A percentile compares a stretch with the other conserved stretches of the same genome.
These are phyloP conservation scores for Saccharomyces hybrid DNA, from an alignment of 1,139 yeast species.

Conservation along the genomic window DNA sequence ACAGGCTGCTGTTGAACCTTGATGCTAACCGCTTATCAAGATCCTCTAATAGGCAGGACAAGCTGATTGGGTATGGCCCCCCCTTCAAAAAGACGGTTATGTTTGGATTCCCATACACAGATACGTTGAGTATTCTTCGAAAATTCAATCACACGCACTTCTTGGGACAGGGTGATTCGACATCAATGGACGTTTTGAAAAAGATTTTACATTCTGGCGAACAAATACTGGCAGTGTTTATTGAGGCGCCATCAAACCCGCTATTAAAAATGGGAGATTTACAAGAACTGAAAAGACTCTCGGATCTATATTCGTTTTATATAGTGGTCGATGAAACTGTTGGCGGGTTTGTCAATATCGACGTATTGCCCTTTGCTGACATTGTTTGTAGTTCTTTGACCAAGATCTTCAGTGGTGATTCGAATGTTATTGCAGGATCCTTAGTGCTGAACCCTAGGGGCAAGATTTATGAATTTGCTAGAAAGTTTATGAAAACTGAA, in stretches of 20 bases:
- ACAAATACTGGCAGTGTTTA: slow-evolving; percentile 58
- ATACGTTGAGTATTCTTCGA: slow-evolving; percentile 73
- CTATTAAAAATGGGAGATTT: slow-evolving; percentile 77
- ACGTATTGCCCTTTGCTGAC: slow-evolving; percentile 76
- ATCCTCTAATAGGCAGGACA: slow-evolving; percentile 6
- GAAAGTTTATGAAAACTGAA: slow-evolving; percentile 43
- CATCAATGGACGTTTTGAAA: slow-evolving; percentile 61
- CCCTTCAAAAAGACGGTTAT: slow-evolving; percentile 65
- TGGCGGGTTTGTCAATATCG: slow-evolving; percentile 81
- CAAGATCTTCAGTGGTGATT: slow-evolving; percentile 88
- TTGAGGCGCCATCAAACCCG: slow-evolving; percentile 95
- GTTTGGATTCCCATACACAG: slow-evolving; percentile 93
- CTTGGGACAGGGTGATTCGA: slow-evolving; percentile 75
- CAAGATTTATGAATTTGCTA: slow-evolving; percentile 44
- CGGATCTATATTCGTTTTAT: slow-evolving; percentile 63
- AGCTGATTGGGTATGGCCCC: slow-evolving; percentile 21
- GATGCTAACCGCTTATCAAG: slow-evolving; percentile 25
- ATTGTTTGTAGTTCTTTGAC: slow-evolving; percentile 88
- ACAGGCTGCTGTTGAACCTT: slow-evolving; percentile 49
- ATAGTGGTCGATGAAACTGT: slow-evolving; percentile 90
- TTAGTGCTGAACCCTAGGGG: slow-evolving; percentile 68
- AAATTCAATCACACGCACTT: slow-evolving; percentile 89
- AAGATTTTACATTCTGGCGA: slow-evolving; percentile 53
- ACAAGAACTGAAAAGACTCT: slow-evolving; percentile 50
- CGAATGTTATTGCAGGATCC: slow-evolving; percentile 96